Evolutionary conservation across 2,329 filamentous ascomycete genomes (phyloP), one percentile per base, ranked within the genome.

Genomic region (Fusarium sp.): DNA sequence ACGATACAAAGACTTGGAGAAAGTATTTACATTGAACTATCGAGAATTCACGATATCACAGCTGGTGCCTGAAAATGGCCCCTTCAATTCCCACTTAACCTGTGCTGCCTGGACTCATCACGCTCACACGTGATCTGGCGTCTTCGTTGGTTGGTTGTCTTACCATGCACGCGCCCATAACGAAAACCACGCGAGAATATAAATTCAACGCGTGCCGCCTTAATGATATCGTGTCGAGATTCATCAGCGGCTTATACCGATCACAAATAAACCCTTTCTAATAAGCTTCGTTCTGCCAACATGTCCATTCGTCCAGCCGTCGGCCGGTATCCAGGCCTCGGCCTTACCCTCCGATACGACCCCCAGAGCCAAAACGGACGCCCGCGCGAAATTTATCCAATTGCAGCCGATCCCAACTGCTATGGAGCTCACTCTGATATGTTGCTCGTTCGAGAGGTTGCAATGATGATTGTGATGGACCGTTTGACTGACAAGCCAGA

Each of bases 381-480:
- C 0, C 0, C 14, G 7, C 24, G 24, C 7, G 63, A 58, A 4
- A 14, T n/a, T 0, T 67, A 58, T 1, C 57, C 63, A 6, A 42
- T 4, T 2, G 52, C 3, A 6, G 31, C 53, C 5, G 46, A 58
- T 2, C 22, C 21, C 0, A 33, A 36, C 10, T 58, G 34, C 1
- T 1, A 0, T 3, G 51, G 63, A 2, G 5, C 17, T 4, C 6
- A 33, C 0, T 69, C 65, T 0, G 60, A 65, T 9, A 46, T 72
- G 40, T 28, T 72, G 2, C 36, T 65, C 2, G 22, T 70, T 0
- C 49, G 73, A 1, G 73, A 75, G 38, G 67, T 61, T 7, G 67
- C 62, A 2, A 77, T 77, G 75, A 66, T 77, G 68, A 65, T 62
- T 24, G 34, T 75, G 17, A 76, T 76, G 72, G 56, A 77, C 17